Evolutionary conservation across 805 yeast genomes (phyloP), one percentile per base, ranked within the genome.

Genomic region (Saturnispora zaruensis): DNA sequence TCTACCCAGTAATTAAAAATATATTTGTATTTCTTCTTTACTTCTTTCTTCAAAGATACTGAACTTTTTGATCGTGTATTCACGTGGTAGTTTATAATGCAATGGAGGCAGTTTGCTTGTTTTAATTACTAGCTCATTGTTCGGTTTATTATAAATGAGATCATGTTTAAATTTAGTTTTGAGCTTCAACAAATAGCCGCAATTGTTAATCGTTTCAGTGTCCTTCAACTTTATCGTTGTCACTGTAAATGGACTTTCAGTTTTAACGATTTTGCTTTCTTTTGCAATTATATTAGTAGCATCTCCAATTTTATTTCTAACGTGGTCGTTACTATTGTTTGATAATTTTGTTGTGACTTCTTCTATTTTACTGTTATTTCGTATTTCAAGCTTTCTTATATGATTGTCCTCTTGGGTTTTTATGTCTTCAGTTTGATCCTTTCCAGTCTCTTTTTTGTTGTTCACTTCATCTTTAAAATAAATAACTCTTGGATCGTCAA

Each of bases 401-500:
- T 11, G 13, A 5, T 28, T 28, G 32, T 9, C 13, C n/a, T 28
- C 5, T 7, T 28, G 5, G 1, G 13, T 28, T 13, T 28, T 9
- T 8, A 14, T 28, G 9, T 36, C 21, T 16, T 36, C 21, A 36
- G 18, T 7, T 36, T 36, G 23, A 36, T 36, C 11, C 23, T 16
- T 8, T 11, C 4, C 23, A 28, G 13, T 9, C 11, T 28, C 32
- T 28, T 28, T 28, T 14, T 8, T 14, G 14, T 28, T 28, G 11
- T 11, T 28, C 32, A 9, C 21, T n/a, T n/a, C 23, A 21, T 18
- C 33, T 5, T 38, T 14, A 5, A 14, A 34, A 18, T 24, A 44
- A 24, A 47, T 8, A 33, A 67, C 73, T 0, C 82, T 71, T 4
- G 76, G 70, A 0, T 96, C 96, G 1, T 96, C 96, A 67, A 89